Percentiles rank a stretch among this genome's conserved stretches.
These are phyloP conservation scores for Huntiella savannae DNA, from an alignment of 2,329 filamentous ascomycete genomes.

Conservation along the genomic window DNA sequence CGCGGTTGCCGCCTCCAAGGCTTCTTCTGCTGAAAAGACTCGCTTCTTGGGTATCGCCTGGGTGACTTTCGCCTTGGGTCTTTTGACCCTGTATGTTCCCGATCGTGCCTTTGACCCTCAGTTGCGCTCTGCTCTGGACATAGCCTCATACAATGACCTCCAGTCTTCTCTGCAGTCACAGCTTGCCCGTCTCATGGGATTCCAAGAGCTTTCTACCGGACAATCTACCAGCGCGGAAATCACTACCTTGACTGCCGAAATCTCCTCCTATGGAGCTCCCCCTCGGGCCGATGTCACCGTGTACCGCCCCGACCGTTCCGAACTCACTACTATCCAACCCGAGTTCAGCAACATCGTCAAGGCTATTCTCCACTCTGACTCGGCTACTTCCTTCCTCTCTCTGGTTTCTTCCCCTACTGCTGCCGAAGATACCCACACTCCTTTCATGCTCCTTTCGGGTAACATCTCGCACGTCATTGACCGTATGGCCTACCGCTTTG, in stretches of 20 bases:
- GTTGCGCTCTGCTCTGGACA: conserved; percentile 45
- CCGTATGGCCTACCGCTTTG: conserved; percentile 50
- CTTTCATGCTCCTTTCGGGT: conserved; percentile 31
- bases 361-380: conserved; percentile 31
- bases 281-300: conserved; percentile 46
- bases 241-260: conserved; percentile 40
- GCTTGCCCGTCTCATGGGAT: conserved; percentile 40
- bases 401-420: conserved; percentile 10
- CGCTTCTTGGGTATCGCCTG: conserved; percentile 39
- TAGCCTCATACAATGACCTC: conserved; percentile 35
- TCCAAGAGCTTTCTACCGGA: conserved; percentile 49
- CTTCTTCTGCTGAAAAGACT: conserved; percentile 14
- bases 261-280: conserved; percentile 43
- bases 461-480: conserved; percentile 49
- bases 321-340: conserved; percentile 54
- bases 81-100: conserved; percentile 66
- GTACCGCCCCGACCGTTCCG: conserved; percentile 49
- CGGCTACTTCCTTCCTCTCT: conserved; percentile 14
- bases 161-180: conserved; percentile 34
- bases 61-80: conserved; percentile 55
- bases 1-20: conserved; percentile 22
- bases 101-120: conserved; percentile 73
- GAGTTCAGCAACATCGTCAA: conserved; percentile 66
- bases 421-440: conserved; percentile 20
- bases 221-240: conserved; percentile 49